phyloP scores from a whole-genome alignment of 345 rosid species.

The Arabis alpina region DNA sequence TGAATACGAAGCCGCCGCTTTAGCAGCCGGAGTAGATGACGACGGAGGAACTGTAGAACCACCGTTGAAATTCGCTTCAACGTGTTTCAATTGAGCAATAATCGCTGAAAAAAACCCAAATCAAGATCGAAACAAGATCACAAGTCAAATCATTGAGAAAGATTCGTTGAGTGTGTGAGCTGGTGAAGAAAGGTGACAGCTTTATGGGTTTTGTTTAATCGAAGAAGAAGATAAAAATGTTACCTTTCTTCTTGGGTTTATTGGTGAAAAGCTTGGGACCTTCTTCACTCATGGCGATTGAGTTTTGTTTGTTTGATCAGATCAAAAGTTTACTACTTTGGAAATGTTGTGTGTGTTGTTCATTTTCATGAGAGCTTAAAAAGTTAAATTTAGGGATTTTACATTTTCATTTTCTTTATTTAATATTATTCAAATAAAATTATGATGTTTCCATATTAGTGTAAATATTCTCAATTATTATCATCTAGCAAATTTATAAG shows the following conservation, averaged over 20 bases:
- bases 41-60: slow-evolving; percentile 43
- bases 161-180: slow-evolving; percentile 36
- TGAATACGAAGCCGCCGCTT: slow-evolving; percentile 61
- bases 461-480: no score
- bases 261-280: slow-evolving; percentile 72
- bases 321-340: not conserved
- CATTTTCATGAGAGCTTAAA: not conserved
- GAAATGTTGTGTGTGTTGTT: not conserved
- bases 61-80: slow-evolving; percentile 48
- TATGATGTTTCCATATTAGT: no score
- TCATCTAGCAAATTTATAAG: no score
- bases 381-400: slow-evolving; percentile 17
- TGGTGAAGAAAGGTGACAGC: slow-evolving; percentile 24
- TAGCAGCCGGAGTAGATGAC: slow-evolving; percentile 49
- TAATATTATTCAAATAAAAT: no score
- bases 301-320: slow-evolving; percentile 6
- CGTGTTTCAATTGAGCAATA: slow-evolving; percentile 64
- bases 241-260: slow-evolving; percentile 72
- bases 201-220: not conserved
- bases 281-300: slow-evolving; percentile 56
- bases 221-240: not conserved
- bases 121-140: slow-evolving; percentile 34
- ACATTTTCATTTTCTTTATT: not conserved
- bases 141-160: slow-evolving; percentile 11
- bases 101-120: slow-evolving; percentile 24